A percentile compares a stretch with the other conserved stretches of the same genome.
These are phyloP conservation scores for Magnolia kwangsiensis DNA, from an alignment of 164 flowering plant species.

Conservation along the genomic window DNA sequence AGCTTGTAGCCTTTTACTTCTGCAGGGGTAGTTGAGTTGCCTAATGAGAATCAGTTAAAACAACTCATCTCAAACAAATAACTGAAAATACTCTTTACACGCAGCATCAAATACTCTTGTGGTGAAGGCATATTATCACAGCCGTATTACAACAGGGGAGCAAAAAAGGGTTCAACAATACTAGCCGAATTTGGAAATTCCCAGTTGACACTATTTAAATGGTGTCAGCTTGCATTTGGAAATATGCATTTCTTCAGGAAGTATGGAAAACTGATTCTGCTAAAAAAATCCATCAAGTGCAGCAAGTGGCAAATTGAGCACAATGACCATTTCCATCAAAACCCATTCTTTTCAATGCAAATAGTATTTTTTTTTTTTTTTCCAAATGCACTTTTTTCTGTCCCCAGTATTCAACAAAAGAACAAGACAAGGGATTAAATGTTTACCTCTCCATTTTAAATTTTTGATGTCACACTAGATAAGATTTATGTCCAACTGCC, in stretches of 20 bases:
- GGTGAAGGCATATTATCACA: not conserved
- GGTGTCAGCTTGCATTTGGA: not conserved
- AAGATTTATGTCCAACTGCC: constrained; percentile 76
- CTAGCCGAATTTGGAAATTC: not conserved
- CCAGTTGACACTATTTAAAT: too few species aligned
- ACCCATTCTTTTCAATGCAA: not conserved
- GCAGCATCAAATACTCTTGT: not conserved
- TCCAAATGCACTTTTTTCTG: not conserved
- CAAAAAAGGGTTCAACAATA: not conserved
- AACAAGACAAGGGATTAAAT: not conserved
- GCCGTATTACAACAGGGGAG: not conserved
- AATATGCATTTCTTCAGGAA: not conserved
- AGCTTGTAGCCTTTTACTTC: too few species aligned
- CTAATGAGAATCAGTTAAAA: not conserved
- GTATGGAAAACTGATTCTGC: not conserved
- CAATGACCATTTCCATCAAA: not conserved
- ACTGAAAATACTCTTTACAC: not conserved
- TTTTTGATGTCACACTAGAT: constrained; percentile 65
- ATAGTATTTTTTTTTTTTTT: too few species aligned
- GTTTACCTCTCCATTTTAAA: constrained; percentile 61
- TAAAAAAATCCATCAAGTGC: not conserved
- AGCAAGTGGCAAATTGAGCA: not conserved
- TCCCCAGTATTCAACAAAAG: not conserved
- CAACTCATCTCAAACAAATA: not conserved
- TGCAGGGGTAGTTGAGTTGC: too few species aligned